These are phyloP conservation scores for Chrysanthemum seticuspe DNA, from an alignment of 129 eudicot species.

Conservation along the genomic window DNA sequence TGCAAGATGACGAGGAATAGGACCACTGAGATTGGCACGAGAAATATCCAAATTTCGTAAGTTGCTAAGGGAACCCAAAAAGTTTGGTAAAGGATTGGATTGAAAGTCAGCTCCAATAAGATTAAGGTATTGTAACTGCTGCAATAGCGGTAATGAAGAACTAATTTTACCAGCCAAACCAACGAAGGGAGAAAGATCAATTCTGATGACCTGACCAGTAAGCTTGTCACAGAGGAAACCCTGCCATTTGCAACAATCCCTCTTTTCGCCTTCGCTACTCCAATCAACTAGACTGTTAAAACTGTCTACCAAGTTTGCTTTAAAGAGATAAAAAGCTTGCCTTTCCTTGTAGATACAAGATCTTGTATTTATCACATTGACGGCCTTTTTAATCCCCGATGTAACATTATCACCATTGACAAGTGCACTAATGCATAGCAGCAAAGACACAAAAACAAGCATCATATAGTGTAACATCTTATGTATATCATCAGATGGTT, in stretches of 20 bases:
- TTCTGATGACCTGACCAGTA: constrained; percentile 29
- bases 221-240: constrained; percentile 27
- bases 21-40: constrained; percentile 1
- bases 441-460: no score
- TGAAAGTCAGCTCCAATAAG: not conserved
- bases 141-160: constrained; percentile 22
- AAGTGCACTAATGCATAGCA: no score
- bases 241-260: no score
- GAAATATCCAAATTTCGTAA: constrained; percentile 18
- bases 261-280: not conserved
- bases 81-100: constrained; percentile 13
- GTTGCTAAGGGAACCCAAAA: constrained; percentile 26
- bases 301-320: no score
- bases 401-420: no score
- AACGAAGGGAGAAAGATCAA: constrained; percentile 6
- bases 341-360: no score
- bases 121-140: constrained; percentile 13
- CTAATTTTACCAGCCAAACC: constrained; percentile 23
- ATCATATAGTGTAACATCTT: no score
- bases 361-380: no score
- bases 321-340: no score
- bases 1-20: constrained; percentile 27
- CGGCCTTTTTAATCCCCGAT: no score
- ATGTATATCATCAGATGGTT: no score
- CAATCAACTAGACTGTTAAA: no score